Evolutionary conservation across 1,139 yeast genomes (phyloP), one percentile per base, ranked within the genome.

Genomic region (Schizosaccharomyces versatilis): DNA sequence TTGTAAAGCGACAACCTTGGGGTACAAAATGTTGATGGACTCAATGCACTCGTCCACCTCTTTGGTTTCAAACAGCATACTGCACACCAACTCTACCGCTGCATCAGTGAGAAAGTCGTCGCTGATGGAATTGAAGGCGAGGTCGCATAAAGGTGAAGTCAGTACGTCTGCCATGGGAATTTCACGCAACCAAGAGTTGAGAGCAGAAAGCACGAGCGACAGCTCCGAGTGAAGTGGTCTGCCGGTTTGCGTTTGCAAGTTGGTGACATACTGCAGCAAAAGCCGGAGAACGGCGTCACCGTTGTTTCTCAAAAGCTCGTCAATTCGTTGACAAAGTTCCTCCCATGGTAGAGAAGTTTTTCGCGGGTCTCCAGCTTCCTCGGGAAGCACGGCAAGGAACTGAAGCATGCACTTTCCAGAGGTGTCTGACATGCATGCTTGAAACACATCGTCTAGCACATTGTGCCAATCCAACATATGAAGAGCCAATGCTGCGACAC

Each of bases 181-280:
- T 65, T 90, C 98, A 60, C 75, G 76, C 57, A 90, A 78, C 98
- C 98, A 90, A 39, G 94, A 81, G 62, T 81, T 80, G 59, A 90
- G 72, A 66, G 95, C 84, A 60, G 79, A 81, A 59, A 88, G 73
- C 12, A 86, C 73, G 53, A 79, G 52, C 7, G 15, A 14, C n/a
- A 44, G 14, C 14, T 44, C 49, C 9, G 32, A 32, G 7, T 12
- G 19, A 19, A 36, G 69, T 54, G 57, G 64, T 58, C 60, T 66
- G 55, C 64, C 62, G 51, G 65, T 62, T 24, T 62, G 55, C 54
- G 66, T 64, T 51, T 73, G 71, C 19, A 77, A 65, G 58, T 76
- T 70, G 54, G 75, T 73, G 15, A 58, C 60, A 52, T 59, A 60
- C 39, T 62, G 59, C 53, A 64, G 57, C 39, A 69, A 59, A 14